Evolutionary conservation across 2,329 filamentous ascomycete genomes (phyloP), one percentile per base, ranked within the genome.

Genomic region (Aspergillus sojae): DNA sequence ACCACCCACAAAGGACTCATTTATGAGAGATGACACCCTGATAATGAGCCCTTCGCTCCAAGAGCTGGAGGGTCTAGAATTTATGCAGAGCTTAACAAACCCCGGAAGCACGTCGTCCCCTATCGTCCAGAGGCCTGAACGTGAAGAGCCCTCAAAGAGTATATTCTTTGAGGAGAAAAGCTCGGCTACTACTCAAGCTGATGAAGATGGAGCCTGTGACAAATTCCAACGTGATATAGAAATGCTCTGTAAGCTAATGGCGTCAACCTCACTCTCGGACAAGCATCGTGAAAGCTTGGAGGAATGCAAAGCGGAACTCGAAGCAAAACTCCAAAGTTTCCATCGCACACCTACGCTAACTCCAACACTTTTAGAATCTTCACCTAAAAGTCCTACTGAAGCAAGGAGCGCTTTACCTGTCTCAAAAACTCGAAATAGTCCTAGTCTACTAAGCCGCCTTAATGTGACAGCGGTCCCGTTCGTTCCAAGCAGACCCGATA

Each of bases 31-130:
- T n/a, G 12, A 53, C 26, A 52, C n/a, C 23, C 11, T 46, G n/a
- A 32, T 63, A 43, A 50, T 58, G 56, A 69, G 65, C 26, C 67
- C 69, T 50, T 64, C 65, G 3, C 34, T 68, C 32, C 53, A 64
- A 61, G 70, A 72, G 32, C 46, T 71, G 30, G 55, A 68, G 62
- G 71, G 68, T 3, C 52, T 74, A 23, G 64, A 69, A 16, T 72
- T 72, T 46, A 58, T 26, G n/a, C 43, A 57, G 19, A 57, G 52
- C 21, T n/a, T 23, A 23, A 7, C 26, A 48, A 30, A 32, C 46
- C 12, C 11, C 23, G 21, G 26, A 54, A 57, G 21, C 36, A 23
- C 28, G 21, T 34, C 19, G 48, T 12, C 26, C 19, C 9, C 32
- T 11, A 2, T 14, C 5, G 3, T 10, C 48, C 28, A 52, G n/a